Conservation (phyloP, 169 alveolate species). For the Amoebophrya sp. region DNA sequence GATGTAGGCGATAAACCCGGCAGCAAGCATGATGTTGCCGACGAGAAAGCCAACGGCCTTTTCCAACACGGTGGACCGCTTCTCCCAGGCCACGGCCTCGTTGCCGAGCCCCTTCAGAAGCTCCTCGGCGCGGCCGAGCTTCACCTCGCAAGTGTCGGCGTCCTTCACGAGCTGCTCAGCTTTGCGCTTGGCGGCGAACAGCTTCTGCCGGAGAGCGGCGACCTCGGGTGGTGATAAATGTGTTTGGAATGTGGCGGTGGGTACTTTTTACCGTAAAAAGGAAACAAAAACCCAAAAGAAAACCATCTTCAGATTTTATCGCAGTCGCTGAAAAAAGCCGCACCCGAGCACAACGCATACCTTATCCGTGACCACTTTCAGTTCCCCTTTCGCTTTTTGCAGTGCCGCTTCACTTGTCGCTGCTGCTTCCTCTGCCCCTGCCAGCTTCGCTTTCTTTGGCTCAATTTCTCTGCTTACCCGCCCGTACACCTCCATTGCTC, state of each 20-base stretch:
- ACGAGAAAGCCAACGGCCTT: slow-evolving; percentile 57
- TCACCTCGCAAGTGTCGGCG: slow-evolving; percentile 52
- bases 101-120: slow-evolving; percentile 49
- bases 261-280: too few relatives aligned
- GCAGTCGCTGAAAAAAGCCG: too few relatives aligned
- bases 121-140: slow-evolving; percentile 74
- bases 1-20: slow-evolving; percentile 71
- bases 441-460: slow-evolving; percentile 68
- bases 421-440: slow-evolving; percentile 59
- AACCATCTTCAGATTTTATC: too few relatives aligned
- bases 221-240: neutral
- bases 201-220: neutral
- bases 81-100: slow-evolving; percentile 62
- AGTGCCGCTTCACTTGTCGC: slow-evolving; percentile 46
- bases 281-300: too few relatives aligned
- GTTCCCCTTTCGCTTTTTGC: neutral
- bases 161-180: slow-evolving; percentile 58
- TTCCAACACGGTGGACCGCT: slow-evolving; percentile 48
- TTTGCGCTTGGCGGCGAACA: slow-evolving; percentile 29
- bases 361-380: slow-evolving; percentile 17
- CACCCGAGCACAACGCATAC: too few relatives aligned
- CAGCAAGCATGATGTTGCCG: slow-evolving; percentile 73
- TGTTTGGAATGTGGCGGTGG: neutral
- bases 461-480: slow-evolving; percentile 62
- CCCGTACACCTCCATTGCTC: slow-evolving; percentile 73